Base-by-base conservation (phyloP, 148 eudicot species). In the Euryodendron excelsum region DNA sequence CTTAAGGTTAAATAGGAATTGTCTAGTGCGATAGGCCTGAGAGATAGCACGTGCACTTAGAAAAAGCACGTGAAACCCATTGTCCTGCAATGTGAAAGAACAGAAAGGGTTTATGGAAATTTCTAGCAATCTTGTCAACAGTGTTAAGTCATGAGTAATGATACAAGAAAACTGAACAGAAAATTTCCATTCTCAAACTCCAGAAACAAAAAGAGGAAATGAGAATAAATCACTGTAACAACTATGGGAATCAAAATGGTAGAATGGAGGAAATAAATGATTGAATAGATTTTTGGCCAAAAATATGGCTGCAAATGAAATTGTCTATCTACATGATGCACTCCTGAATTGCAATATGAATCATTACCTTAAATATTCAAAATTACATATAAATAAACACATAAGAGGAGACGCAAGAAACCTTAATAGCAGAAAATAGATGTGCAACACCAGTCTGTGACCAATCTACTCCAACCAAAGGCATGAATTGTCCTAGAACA, bases 401-500 rank as follows among this genome's bases (percentile, higher is more conserved):
- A 9, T 3, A 41, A 78, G 44, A 53, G 60, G 59, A 65, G 31
- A 76, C 72, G 66, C 18, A 59, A 74, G 84, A 71, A 47, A 96
- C 99, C 99, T 96, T 92, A 80, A 96, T 92, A 79, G 97, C 99
- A 64, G 98, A 88, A 85, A 88, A 96, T 34, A 96, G 95, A 91
- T 93, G 92, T 73, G 99, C 82, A 76, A 96, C 99, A 87, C 99
- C 99, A 68, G 87, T 89, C 56, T 96, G 99, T 44, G 99, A 93
- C 99, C 99, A 96, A 79, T 96, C 99, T 78, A 86, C 74, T 72
- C 99, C 99, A 84, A 96, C 90, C 93, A 87, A 82, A 78, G 99
- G 99, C 99, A 96, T 96, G 86, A 96, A 89, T 75, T 96, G 99
- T 74, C 99, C 98, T 76, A 96, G 94, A 81, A 96, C 93, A 84